Evolutionary conservation across 2,329 filamentous ascomycete species (phyloP), one percentile per base, ranked within the genome.

Genomic region (Hypoxylon sp.): DNA sequence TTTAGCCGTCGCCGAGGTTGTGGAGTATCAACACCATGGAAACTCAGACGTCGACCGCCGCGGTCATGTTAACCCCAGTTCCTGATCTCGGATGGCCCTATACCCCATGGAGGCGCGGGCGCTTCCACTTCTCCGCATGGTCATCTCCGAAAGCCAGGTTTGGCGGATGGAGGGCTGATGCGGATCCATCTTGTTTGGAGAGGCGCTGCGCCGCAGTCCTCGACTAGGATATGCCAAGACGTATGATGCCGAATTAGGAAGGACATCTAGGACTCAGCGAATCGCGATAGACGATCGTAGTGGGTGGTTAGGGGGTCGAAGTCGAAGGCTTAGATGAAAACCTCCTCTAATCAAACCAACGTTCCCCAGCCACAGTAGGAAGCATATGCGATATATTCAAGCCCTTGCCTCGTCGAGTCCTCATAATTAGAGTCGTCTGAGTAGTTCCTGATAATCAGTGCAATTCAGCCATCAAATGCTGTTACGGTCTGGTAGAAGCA

Each of bases 161-260:
- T 8, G 55, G 54, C 15, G 35, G 44, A 47, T 11, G 35, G 44
- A 47, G 39, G 53, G 47, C 46, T 52, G 19, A 58, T 53, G 53
- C 32, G 27, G 61, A 64, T 64, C 61, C 31, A 46, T 52, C 44
- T 48, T 13, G 11, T 31, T 54, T 56, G 24, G 32, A 62, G 37
- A 19, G 32, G 48, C 17, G 55, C 62, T 65, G 39, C 42, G 61
- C 61, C 53, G 39, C 37, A 44, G 24, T 32, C 32, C 32, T 15
- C 15, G 31, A 56, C 44, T 21, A 2, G 44, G 51, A 32, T 53
- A 19, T n/a, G 35, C 54, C 11, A 50, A 48, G 44, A 42, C 50
- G 42, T n/a, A 32, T 44, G 19, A 50, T 58, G 46, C 62, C 55
- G 17, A 11, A 59, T 65, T 59, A 59, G 62, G 55, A 65, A 65